phyloP scores from a whole-genome alignment of 2,329 filamentous ascomycete genomes.

The Phyllosticta capitalensis region DNA sequence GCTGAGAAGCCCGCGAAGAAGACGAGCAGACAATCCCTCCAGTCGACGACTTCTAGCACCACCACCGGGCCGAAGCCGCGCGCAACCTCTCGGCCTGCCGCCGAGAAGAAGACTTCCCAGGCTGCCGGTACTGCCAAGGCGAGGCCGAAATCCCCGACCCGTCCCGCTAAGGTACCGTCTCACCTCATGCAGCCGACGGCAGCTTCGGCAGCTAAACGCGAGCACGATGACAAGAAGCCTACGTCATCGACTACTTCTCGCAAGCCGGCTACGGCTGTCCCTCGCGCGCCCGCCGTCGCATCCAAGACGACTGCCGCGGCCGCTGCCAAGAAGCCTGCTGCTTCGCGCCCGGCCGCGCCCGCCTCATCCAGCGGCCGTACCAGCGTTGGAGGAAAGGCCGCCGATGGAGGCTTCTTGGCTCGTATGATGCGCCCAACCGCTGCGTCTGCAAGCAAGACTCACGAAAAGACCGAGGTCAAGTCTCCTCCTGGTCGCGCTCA shows the following conservation, averaged over 20 bases:
- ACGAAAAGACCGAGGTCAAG: constrained; percentile 47
- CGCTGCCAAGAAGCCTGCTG: constrained; percentile 22
- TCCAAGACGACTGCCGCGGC: constrained; percentile 21
- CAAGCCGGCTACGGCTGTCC: constrained; percentile 29
- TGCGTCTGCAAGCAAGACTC: constrained; percentile 56
- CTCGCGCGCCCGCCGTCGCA: constrained; percentile 16
- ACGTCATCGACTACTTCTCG: constrained; percentile 31
- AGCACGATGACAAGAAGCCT: constrained; percentile 20
- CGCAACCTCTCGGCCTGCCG: constrained; percentile 1
- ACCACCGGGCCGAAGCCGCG: constrained; percentile 3
- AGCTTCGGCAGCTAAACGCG: constrained; percentile 56
- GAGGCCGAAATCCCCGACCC: constrained; percentile 52
- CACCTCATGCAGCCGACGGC: constrained; percentile 62
- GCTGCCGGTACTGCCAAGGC: constrained; percentile 29
- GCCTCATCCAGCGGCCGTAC: constrained; percentile 15
- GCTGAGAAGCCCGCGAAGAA: constrained; percentile 8
- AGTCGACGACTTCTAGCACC: constrained; percentile 5
- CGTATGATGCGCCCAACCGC: constrained; percentile 74
- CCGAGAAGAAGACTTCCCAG: constrained; percentile 12
- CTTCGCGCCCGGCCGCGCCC: constrained; percentile 28
- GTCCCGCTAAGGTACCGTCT: constrained; percentile 55
- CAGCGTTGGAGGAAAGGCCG: constrained; percentile 24
- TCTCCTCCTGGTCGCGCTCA: constrained; percentile 25
- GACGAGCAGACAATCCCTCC: constrained; percentile 5
- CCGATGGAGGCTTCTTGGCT: constrained; percentile 65